A percentile compares a stretch with the other conserved stretches of the same genome.
phyloP scores from a whole-genome alignment of 2,329 filamentous ascomycete species.

The Aureobasidium sp. region DNA sequence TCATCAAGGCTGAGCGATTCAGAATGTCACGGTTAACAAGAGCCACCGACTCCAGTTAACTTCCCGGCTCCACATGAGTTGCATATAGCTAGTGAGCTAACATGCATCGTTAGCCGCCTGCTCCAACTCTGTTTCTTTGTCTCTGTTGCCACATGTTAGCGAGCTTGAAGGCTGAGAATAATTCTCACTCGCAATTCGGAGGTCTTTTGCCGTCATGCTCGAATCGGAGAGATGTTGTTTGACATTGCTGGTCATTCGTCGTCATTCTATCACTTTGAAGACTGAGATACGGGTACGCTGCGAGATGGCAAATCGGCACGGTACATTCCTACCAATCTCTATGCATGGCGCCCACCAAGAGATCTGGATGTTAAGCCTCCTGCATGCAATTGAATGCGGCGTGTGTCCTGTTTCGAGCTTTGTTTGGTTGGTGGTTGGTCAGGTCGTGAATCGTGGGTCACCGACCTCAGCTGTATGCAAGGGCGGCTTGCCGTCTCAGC shows the following conservation, averaged over 20 bases:
- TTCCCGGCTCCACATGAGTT: background rate
- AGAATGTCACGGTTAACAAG: background rate
- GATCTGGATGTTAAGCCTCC: background rate
- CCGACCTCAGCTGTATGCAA: background rate
- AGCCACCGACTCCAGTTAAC: background rate
- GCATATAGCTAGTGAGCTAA: background rate
- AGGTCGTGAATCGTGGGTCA: background rate
- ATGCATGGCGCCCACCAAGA: background rate
- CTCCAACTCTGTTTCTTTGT: constrained; percentile 2
- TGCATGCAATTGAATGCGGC: background rate
- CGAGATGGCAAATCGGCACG: background rate
- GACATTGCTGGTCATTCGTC: background rate
- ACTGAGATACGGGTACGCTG: background rate
- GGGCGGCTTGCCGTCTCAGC: background rate
- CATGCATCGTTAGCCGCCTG: background rate
- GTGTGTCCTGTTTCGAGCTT: background rate
- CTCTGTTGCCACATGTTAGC: background rate
- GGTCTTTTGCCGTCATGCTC: no score
- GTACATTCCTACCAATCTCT: background rate
- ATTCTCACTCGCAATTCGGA: background rate
- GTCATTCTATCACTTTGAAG: background rate
- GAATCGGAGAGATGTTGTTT: background rate
- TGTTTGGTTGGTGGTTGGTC: background rate
- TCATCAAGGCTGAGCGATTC: background rate
- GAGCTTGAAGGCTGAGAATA: background rate